Conservation (phyloP, 2,329 filamentous ascomycete genomes). For the Penicillium griseofulvum region DNA sequence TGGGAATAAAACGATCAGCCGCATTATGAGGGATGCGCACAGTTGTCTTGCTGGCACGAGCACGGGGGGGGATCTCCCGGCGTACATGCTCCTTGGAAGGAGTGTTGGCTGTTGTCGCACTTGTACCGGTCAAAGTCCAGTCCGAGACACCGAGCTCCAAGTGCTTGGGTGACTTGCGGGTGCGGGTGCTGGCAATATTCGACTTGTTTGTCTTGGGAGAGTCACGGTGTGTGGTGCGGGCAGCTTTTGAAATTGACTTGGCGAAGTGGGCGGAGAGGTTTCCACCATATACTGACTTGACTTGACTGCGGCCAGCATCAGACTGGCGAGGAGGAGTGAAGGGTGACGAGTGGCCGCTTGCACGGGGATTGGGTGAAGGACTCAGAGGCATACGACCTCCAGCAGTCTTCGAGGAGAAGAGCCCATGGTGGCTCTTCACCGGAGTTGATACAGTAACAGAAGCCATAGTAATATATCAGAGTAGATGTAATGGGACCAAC, state of each 20-base stretch:
- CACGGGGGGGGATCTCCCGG: slow-evolving; percentile 52
- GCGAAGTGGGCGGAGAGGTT: slow-evolving; percentile 78
- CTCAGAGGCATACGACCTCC: slow-evolving; percentile 93
- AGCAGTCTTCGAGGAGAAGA: slow-evolving; percentile 89
- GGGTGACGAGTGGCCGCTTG: slow-evolving; percentile 66
- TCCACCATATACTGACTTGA: slow-evolving; percentile 72
- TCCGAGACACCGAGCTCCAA: slow-evolving; percentile 91
- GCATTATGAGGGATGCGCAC: slow-evolving; percentile 65
- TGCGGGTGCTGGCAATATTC: slow-evolving; percentile 64
- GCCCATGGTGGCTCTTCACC: slow-evolving; percentile 87
- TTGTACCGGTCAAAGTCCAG: slow-evolving; percentile 84
- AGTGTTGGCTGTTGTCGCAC: slow-evolving; percentile 55
- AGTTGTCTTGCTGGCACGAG: slow-evolving; percentile 66
- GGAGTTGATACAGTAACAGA: slow-evolving; percentile 81
- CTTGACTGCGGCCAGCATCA: slow-evolving; percentile 54
- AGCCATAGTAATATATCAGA: slow-evolving; percentile 64
- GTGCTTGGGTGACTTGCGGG: slow-evolving; percentile 73
- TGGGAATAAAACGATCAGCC: slow-evolving; percentile 94
- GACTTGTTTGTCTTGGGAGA: slow-evolving; percentile 99
- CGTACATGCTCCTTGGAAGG: slow-evolving; percentile 60
- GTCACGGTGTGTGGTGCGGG: slow-evolving; percentile 64
- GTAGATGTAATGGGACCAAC: slow-evolving; percentile 24
- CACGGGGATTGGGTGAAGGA: slow-evolving; percentile 68
- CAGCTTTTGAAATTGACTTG: slow-evolving; percentile 52
- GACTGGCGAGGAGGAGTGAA: slow-evolving; percentile 69